Evolutionary conservation across 140 eudicot species (phyloP).

Genomic region (Ambrosia hybrid): DNA sequence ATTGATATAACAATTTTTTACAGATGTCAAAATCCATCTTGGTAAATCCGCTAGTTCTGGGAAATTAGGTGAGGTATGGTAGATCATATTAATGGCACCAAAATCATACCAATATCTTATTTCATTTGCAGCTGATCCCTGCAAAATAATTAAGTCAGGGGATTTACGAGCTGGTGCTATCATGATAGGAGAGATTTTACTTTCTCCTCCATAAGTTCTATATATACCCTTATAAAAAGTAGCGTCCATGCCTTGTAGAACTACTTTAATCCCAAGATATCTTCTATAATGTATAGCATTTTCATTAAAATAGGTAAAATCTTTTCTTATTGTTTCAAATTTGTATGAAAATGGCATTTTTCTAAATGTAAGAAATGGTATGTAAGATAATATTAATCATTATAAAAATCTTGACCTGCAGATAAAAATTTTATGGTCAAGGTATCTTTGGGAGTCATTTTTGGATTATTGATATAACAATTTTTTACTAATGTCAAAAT

Average conservation of each 20-base stretch:
- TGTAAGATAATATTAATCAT: background rate
- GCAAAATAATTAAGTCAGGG: no score
- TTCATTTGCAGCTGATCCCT: background rate
- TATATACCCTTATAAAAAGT: background rate
- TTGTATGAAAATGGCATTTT: background rate
- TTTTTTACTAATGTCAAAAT: background rate
- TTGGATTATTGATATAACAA: background rate
- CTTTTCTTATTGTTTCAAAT: background rate
- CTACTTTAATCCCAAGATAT: background rate
- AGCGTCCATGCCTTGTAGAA: background rate
- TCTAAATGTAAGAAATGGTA: background rate
- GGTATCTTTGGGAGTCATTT: background rate
- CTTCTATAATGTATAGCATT: background rate
- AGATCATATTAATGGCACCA: background rate
- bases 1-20: background rate
- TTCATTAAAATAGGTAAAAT: background rate
- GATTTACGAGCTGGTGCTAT: background rate
- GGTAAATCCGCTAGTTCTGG: background rate
- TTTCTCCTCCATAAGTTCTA: background rate
- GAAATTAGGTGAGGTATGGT: background rate
- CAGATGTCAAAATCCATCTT: background rate
- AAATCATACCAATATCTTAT: constrained; percentile 1
- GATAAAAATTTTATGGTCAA: background rate
- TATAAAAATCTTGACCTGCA: background rate
- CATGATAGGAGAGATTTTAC: background rate